phyloP scores from a whole-genome alignment of 805 yeast species.

The Schwanniomyces occidentalis region DNA sequence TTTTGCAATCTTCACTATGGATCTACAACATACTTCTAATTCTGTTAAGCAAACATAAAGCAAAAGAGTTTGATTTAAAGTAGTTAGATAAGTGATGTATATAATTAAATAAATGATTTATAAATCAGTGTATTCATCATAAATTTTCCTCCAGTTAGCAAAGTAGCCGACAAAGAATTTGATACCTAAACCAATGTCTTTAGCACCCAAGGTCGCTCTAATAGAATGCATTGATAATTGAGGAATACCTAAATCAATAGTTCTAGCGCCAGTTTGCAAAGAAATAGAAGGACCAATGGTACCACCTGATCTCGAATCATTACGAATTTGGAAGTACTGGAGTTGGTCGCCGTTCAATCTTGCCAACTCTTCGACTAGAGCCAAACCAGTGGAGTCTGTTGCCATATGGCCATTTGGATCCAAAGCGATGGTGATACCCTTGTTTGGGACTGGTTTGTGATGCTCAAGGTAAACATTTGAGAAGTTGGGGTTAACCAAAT shows the following conservation, averaged over 20 bases:
- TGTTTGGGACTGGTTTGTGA: slow-evolving; percentile 80
- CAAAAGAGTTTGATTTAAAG: too few species aligned
- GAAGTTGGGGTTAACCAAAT: slow-evolving; percentile 80
- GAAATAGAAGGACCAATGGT: slow-evolving; percentile 80
- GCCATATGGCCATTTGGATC: slow-evolving; percentile 86
- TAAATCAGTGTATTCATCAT: slow-evolving; percentile 52
- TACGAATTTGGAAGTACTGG: slow-evolving; percentile 85
- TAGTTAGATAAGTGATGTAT: too few species aligned
- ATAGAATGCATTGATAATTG: slow-evolving; percentile 57
- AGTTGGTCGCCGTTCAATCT: slow-evolving; percentile 59
- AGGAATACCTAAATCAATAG: slow-evolving; percentile 43
- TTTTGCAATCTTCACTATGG: too few species aligned
- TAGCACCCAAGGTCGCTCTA: slow-evolving; percentile 76
- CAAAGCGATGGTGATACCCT: slow-evolving; percentile 66
- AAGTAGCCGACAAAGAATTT: slow-evolving; percentile 73
- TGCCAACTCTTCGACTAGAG: slow-evolving; percentile 71
- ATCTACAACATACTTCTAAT: too few species aligned
- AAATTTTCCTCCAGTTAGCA: slow-evolving; percentile 62
- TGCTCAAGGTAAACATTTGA: slow-evolving; percentile 65
- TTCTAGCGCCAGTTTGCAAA: slow-evolving; percentile 64
- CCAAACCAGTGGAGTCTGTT: slow-evolving; percentile 72
- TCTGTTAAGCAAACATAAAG: too few species aligned
- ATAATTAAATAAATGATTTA: slow-evolving; percentile 17
- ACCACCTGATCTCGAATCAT: slow-evolving; percentile 84
- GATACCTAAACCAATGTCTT: slow-evolving; percentile 73